Evolutionary conservation across 140 eudicot genomes (phyloP).

Genomic region (Eryngium alpinum): DNA sequence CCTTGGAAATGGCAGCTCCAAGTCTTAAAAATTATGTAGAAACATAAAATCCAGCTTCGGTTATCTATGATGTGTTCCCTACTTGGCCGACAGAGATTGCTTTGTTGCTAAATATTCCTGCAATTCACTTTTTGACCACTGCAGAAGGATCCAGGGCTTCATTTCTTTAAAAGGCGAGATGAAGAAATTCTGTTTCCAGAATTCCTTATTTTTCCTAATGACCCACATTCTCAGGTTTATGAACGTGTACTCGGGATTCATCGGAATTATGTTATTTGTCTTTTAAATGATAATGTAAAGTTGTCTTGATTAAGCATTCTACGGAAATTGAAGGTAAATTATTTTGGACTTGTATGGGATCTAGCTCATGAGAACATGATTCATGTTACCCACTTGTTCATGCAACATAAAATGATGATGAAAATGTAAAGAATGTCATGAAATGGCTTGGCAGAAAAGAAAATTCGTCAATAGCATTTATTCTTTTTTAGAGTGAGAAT

Average conservation of each 20-base stretch:
- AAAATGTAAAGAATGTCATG: no score
- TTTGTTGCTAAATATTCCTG: background rate
- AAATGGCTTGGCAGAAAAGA: no score
- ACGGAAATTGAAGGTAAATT: no score
- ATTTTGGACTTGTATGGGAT: no score
- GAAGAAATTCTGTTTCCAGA: background rate
- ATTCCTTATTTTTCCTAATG: background rate
- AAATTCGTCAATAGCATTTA: background rate
- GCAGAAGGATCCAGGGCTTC: background rate
- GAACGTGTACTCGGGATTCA: background rate
- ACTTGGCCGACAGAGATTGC: constrained; percentile 15
- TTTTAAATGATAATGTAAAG: background rate
- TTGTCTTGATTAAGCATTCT: background rate
- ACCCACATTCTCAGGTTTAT: background rate
- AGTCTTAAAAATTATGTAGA: constrained; percentile 9
- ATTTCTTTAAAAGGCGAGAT: background rate
- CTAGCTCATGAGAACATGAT: background rate
- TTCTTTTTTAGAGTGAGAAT: no score
- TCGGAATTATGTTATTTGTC: background rate
- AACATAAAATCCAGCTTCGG: constrained; percentile 14
- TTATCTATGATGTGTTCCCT: constrained; percentile 15
- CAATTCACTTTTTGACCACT: background rate
- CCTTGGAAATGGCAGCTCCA: background rate
- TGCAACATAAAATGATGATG: background rate
- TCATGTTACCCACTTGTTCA: background rate